A percentile compares a stretch with the other conserved stretches of the same genome.
Conservation (phyloP, 306 rosid genomes). For the Cucurbita argyrosperma region DNA sequence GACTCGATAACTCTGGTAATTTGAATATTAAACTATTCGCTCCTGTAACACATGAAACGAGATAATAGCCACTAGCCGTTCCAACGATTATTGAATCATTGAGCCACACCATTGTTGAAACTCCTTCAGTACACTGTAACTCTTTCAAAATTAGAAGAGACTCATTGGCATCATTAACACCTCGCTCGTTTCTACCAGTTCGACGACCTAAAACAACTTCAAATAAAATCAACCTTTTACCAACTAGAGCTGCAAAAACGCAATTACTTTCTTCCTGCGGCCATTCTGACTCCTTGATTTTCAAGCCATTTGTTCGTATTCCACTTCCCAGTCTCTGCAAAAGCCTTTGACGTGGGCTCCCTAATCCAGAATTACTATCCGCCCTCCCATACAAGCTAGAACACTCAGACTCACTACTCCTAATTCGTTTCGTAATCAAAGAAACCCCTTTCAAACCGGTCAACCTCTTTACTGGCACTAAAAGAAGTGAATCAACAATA, state of each 20-base stretch:
- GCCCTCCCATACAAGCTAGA: conserved; percentile 18
- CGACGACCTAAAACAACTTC: conserved; percentile 48
- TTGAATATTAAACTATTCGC: conserved; percentile 65
- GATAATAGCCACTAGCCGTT: conserved; percentile 55
- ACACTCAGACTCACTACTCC: conserved; percentile 38
- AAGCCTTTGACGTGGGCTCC: conserved; percentile 42
- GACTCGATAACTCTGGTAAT: conserved; percentile 59
- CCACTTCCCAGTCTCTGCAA: conserved; percentile 63
- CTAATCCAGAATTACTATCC: conserved; percentile 13
- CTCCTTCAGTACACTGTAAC: conserved; percentile 70
- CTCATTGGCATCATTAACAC: conserved; percentile 23
- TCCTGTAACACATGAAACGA: conserved; percentile 69
- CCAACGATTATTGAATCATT: conserved; percentile 75
- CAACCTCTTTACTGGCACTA: conserved; percentile 40
- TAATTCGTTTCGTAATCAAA: conserved; percentile 35
- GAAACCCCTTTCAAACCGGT: conserved; percentile 45
- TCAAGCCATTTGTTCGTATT: conserved; percentile 51
- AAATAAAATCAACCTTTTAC: conserved; percentile 48
- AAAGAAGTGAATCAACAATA: conserved; percentile 40
- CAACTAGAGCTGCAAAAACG: conserved; percentile 47
- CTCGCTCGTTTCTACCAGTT: conserved; percentile 36
- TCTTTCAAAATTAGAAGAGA: conserved; percentile 56
- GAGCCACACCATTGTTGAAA: conserved; percentile 71
- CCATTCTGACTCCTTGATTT: conserved; percentile 35
- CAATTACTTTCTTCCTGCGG: conserved; percentile 31